Evolutionary conservation across 192 early-diverging fungal species (phyloP).

Genomic region (Entrophospora sp.): DNA sequence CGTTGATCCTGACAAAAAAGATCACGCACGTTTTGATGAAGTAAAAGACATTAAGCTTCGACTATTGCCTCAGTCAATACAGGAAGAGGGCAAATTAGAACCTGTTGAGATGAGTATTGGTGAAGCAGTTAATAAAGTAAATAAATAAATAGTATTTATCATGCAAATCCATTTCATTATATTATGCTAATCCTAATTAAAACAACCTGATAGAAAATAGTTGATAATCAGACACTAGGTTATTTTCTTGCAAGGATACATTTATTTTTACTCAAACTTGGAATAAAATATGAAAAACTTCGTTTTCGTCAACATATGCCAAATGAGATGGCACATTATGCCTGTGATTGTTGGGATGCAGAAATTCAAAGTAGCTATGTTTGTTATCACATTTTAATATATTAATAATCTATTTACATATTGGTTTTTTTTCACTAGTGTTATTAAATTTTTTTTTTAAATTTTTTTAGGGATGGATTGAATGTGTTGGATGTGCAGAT

Average conservation of each 20-base stretch:
- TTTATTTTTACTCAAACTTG: constrained; percentile 81
- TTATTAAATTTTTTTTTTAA: not conserved
- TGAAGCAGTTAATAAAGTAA: constrained; percentile 76
- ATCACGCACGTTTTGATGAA: constrained; percentile 85
- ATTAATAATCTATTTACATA: too few relatives aligned
- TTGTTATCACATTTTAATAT: constrained; percentile 22
- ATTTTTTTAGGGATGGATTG: constrained; percentile 83
- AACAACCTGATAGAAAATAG: constrained; percentile 40
- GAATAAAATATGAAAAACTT: constrained; percentile 75
- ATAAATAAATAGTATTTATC: constrained; percentile 12
- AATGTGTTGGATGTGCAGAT: constrained; percentile 99
- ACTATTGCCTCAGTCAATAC: constrained; percentile 68
- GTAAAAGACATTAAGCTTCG: constrained; percentile 68
- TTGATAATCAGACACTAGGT: constrained; percentile 97
- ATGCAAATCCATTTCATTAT: too few relatives aligned
- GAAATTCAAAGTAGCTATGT: constrained; percentile 87
- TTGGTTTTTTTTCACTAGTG: too few relatives aligned
- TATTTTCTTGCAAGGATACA: constrained; percentile 97
- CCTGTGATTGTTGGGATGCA: constrained; percentile 97
- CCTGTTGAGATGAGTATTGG: constrained; percentile 71
- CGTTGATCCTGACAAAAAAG: constrained; percentile 89
- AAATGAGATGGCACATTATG: constrained; percentile 99
- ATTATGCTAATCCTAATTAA: too few relatives aligned
- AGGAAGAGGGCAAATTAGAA: constrained; percentile 68
- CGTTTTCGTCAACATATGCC: constrained; percentile 98